These are phyloP conservation scores for Alternaria triticina DNA, from an alignment of 2,329 filamentous ascomycete species.

Conservation along the genomic window DNA sequence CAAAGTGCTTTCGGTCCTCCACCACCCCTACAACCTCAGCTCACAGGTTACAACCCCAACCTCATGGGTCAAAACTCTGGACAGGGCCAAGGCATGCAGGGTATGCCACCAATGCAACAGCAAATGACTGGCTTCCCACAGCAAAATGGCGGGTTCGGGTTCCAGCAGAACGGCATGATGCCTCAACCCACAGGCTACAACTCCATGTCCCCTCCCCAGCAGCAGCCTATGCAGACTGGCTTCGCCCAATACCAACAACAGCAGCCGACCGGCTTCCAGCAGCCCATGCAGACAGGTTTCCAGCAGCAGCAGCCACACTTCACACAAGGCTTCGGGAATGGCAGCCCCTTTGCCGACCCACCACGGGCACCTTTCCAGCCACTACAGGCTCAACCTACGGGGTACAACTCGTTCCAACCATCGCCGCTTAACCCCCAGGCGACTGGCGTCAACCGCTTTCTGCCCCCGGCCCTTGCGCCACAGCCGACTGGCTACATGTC, in stretches of 20 bases:
- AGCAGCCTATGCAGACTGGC: constrained; percentile 54
- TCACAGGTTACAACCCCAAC: constrained; percentile 71
- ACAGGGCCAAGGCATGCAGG: constrained; percentile 40
- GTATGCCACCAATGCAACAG: constrained; percentile 45
- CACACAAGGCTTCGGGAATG: constrained; percentile 54
- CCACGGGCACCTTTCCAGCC: constrained; percentile 55
- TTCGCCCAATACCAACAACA: constrained; percentile 52
- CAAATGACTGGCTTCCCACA: constrained; percentile 51
- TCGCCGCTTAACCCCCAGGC: constrained; percentile 57
- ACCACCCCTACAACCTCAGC: constrained; percentile 78
- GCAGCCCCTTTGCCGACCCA: constrained; percentile 61
- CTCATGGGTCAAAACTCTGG: constrained; percentile 70
- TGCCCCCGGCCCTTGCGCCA: constrained; percentile 58
- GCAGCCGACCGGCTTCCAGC: constrained; percentile 52
- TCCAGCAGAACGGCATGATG: constrained; percentile 48
- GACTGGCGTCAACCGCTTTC: constrained; percentile 60
- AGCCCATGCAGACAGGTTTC: constrained; percentile 56
- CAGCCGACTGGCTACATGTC: constrained; percentile 59
- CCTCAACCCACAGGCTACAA: constrained; percentile 48
- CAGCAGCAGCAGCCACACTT: constrained; percentile 42
- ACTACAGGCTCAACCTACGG: constrained; percentile 48
- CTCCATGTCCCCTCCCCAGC: constrained; percentile 41
- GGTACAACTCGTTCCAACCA: constrained; percentile 45
- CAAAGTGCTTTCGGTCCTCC: constrained; percentile 74
- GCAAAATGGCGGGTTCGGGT: constrained; percentile 41